These are phyloP conservation scores for Suhomyces atakaporum DNA, from an alignment of 1,139 yeast species.

Conservation along the genomic window DNA sequence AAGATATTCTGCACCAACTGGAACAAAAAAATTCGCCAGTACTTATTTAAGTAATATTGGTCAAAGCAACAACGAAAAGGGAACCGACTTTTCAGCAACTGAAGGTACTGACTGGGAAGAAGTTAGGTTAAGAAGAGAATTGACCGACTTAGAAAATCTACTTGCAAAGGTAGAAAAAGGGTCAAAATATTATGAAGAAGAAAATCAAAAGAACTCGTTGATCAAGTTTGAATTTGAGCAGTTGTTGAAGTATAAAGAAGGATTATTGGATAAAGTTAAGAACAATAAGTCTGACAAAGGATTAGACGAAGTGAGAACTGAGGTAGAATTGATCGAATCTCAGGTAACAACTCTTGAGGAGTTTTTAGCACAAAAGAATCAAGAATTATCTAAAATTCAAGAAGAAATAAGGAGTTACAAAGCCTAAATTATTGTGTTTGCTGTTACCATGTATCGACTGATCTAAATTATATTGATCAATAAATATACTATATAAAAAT, in stretches of 20 bases:
- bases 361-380: constrained; percentile 52
- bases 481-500: constrained; percentile 15
- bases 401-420: constrained; percentile 15
- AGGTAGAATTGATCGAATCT: constrained; percentile 62
- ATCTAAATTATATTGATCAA: constrained; percentile 7
- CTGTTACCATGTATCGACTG: constrained; percentile 1
- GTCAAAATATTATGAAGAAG: constrained; percentile 31
- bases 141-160: constrained; percentile 68
- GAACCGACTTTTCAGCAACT: constrained; percentile 74
- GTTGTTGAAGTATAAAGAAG: constrained; percentile 64
- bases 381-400: constrained; percentile 51
- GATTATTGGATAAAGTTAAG: constrained; percentile 11
- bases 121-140: constrained; percentile 76
- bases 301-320: constrained; percentile 50
- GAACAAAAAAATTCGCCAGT: constrained; percentile 37
- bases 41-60: constrained; percentile 44
- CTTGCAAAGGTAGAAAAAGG: constrained; percentile 60
- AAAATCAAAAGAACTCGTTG: constrained; percentile 37
- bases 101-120: constrained; percentile 87
- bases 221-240: constrained; percentile 79
- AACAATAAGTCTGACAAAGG: constrained; percentile 23
- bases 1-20: constrained; percentile 21
- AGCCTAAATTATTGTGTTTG: constrained; percentile 3
- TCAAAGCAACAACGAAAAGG: constrained; percentile 53
- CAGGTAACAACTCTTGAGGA: constrained; percentile 65